These are phyloP conservation scores for Volvariella surrecta DNA, from an alignment of 1,284 basidiomycete genomes.

Conservation along the genomic window DNA sequence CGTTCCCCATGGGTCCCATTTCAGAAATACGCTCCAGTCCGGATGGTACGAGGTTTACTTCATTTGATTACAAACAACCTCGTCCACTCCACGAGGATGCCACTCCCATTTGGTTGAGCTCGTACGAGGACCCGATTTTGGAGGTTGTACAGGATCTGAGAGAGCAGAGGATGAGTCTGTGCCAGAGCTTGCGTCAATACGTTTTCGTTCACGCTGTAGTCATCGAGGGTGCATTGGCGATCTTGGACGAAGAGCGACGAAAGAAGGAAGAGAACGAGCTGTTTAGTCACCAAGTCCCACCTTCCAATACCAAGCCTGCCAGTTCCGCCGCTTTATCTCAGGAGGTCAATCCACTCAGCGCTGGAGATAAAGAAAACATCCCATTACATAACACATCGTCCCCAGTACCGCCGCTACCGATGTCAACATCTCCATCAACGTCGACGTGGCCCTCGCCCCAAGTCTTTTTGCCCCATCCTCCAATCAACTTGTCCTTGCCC, in stretches of 20 bases:
- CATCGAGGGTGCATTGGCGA: slow-evolving; percentile 70
- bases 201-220: slow-evolving; percentile 85
- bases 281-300: not conserved
- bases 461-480: slow-evolving; percentile 10
- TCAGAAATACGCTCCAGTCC: no score
- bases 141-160: slow-evolving; percentile 83
- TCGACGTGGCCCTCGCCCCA: slow-evolving; percentile 6
- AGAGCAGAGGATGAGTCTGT: slow-evolving; percentile 86
- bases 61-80: slow-evolving; percentile 48
- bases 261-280: not conserved
- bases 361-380: not conserved
- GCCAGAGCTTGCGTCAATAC: slow-evolving; percentile 84
- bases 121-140: slow-evolving; percentile 66
- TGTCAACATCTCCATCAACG: not conserved
- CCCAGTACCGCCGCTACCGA: not conserved
- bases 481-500: slow-evolving; percentile 20
- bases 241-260: slow-evolving; percentile 60
- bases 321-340: not conserved
- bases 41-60: not conserved
- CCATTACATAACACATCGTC: not conserved
- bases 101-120: slow-evolving; percentile 52
- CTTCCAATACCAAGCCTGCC: not conserved
- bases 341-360: not conserved
- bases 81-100: slow-evolving; percentile 41
- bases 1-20: no score